Evolutionary conservation across 129 eudicot genomes (phyloP).

Genomic region (Scalesia atractyloides): DNA sequence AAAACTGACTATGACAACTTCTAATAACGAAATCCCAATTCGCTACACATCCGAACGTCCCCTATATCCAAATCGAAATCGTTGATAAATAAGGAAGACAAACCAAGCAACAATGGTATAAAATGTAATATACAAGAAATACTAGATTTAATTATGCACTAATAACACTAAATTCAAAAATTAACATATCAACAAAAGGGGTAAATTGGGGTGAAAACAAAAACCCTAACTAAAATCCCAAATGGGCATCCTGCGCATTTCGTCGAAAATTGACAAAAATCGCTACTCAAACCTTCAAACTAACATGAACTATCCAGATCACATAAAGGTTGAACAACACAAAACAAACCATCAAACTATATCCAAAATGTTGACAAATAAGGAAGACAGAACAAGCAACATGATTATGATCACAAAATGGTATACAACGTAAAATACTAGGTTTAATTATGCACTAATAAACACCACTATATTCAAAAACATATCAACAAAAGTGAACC

Average conservation of each 20-base stretch:
- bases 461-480: conserved; percentile 6
- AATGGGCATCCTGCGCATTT: not conserved
- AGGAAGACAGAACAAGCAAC: not conserved
- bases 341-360: not conserved
- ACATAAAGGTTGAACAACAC: not conserved
- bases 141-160: not conserved
- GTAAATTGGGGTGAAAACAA: no score
- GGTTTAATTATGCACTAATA: not conserved
- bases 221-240: conserved; percentile 21
- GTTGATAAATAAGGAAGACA: not conserved
- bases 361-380: not conserved
- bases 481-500: conserved; percentile 10
- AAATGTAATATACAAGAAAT: not conserved
- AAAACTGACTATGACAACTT: not conserved
- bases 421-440: not conserved
- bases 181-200: not conserved
- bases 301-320: not conserved
- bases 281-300: no score
- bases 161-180: conserved; percentile 3
- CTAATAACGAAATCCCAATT: not conserved
- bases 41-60: not conserved
- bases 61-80: not conserved
- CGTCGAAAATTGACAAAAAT: conserved; percentile 1
- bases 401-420: conserved; percentile 9
- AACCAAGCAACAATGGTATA: not conserved